A percentile compares a stretch with the other conserved stretches of the same genome.
Evolutionary conservation across 768 basidiomycete genomes (phyloP).

Genomic region (Lactarius hengduanensis): DNA sequence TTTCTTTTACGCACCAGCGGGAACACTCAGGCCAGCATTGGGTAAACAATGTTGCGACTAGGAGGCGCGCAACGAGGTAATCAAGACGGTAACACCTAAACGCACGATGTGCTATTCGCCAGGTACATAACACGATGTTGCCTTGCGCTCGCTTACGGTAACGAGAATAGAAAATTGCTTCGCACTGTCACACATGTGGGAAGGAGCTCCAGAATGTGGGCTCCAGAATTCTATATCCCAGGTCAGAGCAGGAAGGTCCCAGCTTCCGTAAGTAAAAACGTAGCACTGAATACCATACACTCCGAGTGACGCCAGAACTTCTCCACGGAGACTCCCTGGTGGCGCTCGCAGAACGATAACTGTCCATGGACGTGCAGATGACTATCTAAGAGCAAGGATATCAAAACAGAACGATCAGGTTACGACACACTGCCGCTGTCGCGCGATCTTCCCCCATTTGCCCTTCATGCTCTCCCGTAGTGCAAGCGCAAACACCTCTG

Average conservation of each 20-base stretch:
- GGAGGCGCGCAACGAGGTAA: constrained; percentile 16
- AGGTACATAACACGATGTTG: constrained; percentile 14
- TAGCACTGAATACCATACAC: constrained; percentile 12
- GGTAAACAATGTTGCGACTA: neutral
- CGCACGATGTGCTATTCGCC: constrained; percentile 6
- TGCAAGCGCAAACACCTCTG: constrained; percentile 91
- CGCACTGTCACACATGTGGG: constrained; percentile 13
- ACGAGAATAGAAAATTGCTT: constrained; percentile 1
- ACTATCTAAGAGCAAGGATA: constrained; percentile 11
- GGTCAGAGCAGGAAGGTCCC: constrained; percentile 4
- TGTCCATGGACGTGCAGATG: constrained; percentile 21
- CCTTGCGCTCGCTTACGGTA: constrained; percentile 21
- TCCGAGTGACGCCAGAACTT: constrained; percentile 3
- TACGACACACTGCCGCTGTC: constrained; percentile 71
- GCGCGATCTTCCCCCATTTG: constrained; percentile 70
- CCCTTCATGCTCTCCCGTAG: constrained; percentile 86
- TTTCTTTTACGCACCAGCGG: neutral
- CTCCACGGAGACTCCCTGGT: constrained; percentile 1
- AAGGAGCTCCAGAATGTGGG: constrained; percentile 4
- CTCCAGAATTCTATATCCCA: neutral
- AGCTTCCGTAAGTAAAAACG: constrained; percentile 11
- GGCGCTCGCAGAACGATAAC: constrained; percentile 12
- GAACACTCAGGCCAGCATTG: neutral
- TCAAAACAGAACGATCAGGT: constrained; percentile 34
- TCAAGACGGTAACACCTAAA: constrained; percentile 3